phyloP scores from a whole-genome alignment of 1,139 yeast species.

The Zhuliangozyma parablackwelliae region DNA sequence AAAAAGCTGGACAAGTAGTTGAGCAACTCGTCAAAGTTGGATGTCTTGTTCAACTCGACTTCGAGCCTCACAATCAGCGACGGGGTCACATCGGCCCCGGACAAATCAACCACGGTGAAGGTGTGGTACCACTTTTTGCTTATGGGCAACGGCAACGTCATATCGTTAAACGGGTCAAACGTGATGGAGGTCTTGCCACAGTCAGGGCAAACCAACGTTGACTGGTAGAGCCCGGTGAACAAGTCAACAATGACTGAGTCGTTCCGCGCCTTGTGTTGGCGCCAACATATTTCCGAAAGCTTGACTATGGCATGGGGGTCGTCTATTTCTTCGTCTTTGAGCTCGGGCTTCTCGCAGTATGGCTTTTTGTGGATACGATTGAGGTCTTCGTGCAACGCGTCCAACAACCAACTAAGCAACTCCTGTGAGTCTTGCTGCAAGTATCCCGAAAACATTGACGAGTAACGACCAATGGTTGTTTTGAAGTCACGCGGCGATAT shows the following conservation, averaged over 20 bases:
- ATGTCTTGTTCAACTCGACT: slow-evolving; percentile 65
- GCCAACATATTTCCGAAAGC: slow-evolving; percentile 79
- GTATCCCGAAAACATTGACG: slow-evolving; percentile 81
- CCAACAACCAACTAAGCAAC: slow-evolving; percentile 81
- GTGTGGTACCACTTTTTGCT: slow-evolving; percentile 69
- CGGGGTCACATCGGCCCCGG: slow-evolving; percentile 32
- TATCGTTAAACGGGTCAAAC: slow-evolving; percentile 90
- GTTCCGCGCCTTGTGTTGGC: slow-evolving; percentile 71
- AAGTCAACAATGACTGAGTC: slow-evolving; percentile 82
- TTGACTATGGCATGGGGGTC: slow-evolving; percentile 51
- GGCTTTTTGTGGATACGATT: slow-evolving; percentile 82
- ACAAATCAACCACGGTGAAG: slow-evolving; percentile 57
- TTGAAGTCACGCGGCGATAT: slow-evolving; percentile 75
- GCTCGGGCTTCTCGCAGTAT: slow-evolving; percentile 83
- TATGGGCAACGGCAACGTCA: slow-evolving; percentile 85
- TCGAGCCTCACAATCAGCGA: slow-evolving; percentile 41
- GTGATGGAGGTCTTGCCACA: slow-evolving; percentile 81
- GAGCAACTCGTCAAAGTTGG: slow-evolving; percentile 64
- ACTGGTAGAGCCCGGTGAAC: slow-evolving; percentile 86
- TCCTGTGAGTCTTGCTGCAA: slow-evolving; percentile 97
- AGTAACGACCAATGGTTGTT: slow-evolving; percentile 70
- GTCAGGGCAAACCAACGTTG: slow-evolving; percentile 83
- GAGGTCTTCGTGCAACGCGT: slow-evolving; percentile 90
- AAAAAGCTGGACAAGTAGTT: slow-evolving; percentile 54
- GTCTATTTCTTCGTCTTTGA: slow-evolving; percentile 55